These are phyloP conservation scores for Pseudocercospora vitis DNA, from an alignment of 2,329 filamentous ascomycete species.

Conservation along the genomic window DNA sequence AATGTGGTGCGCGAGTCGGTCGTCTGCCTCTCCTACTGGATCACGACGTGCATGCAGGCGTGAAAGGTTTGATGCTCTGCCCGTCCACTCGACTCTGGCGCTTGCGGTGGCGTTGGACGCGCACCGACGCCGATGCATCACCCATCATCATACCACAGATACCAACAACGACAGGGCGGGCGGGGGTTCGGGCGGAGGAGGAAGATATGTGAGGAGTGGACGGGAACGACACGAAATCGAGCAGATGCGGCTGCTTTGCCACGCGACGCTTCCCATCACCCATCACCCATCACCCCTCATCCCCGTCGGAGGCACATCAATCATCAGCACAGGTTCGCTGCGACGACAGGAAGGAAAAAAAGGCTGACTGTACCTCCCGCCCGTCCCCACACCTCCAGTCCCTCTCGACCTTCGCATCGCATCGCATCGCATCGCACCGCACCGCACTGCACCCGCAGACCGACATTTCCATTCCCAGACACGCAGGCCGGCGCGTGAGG, in stretches of 20 bases:
- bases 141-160: neutral
- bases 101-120: neutral
- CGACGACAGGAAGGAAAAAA: too few relatives aligned
- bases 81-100: conserved; percentile 4
- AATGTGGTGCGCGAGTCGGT: neutral
- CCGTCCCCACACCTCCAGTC: neutral
- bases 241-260: neutral
- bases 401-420: neutral
- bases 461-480: neutral
- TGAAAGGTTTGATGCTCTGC: neutral
- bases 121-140: neutral
- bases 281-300: neutral
- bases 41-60: neutral
- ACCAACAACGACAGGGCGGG: neutral
- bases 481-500: neutral
- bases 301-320: neutral
- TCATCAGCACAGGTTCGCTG: neutral
- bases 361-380: too few relatives aligned
- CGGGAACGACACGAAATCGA: too few relatives aligned
- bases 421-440: neutral
- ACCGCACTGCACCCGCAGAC: neutral
- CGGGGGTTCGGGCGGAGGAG: too few relatives aligned
- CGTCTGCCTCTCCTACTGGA: neutral
- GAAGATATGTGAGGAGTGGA: too few relatives aligned
- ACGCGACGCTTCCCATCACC: neutral